Percentiles rank a stretch among this genome's conserved stretches.
Evolutionary conservation across 345 rosid genomes (phyloP).

Genomic region (Noccaea caerulescens): DNA sequence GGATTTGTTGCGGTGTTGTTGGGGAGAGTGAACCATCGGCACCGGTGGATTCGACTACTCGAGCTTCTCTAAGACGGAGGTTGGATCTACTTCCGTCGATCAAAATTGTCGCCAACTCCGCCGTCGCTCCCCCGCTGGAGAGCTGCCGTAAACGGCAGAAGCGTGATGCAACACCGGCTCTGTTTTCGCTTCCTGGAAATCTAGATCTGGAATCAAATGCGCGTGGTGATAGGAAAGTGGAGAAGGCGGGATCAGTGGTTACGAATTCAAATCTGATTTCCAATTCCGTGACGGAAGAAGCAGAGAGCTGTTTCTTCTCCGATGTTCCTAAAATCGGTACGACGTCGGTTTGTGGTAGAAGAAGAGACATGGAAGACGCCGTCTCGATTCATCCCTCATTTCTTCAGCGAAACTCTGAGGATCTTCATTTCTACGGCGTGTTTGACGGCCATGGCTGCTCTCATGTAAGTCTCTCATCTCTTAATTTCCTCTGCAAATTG

Average conservation of each 20-base stretch:
- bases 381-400: conserved; percentile 63
- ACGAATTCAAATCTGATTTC: conserved; percentile 2
- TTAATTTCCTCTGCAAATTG: not conserved
- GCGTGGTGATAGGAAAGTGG: not conserved
- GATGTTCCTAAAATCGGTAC: conserved; percentile 62
- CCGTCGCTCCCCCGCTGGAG: conserved; percentile 50
- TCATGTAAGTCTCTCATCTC: conserved; percentile 55
- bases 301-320: conserved; percentile 4
- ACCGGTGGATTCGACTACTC: conserved; percentile 55
- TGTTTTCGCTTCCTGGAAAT: not conserved
- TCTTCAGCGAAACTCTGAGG: conserved; percentile 21
- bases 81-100: conserved; percentile 64
- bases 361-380: conserved; percentile 97
- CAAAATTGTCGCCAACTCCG: conserved; percentile 53
- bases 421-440: conserved; percentile 69
- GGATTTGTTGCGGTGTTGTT: conserved; percentile 77
- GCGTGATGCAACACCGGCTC: conserved; percentile 23
- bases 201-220: conserved; percentile 29
- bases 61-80: conserved; percentile 57
- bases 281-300: conserved; percentile 24
- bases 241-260: conserved; percentile 1
- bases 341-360: conserved; percentile 90
- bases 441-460: conserved; percentile 99
- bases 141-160: conserved; percentile 57
- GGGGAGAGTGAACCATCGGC: conserved; percentile 66